These are phyloP conservation scores for Globisporangium ultimum DNA, from an alignment of 352 stramenopile genomes.

Conservation along the genomic window DNA sequence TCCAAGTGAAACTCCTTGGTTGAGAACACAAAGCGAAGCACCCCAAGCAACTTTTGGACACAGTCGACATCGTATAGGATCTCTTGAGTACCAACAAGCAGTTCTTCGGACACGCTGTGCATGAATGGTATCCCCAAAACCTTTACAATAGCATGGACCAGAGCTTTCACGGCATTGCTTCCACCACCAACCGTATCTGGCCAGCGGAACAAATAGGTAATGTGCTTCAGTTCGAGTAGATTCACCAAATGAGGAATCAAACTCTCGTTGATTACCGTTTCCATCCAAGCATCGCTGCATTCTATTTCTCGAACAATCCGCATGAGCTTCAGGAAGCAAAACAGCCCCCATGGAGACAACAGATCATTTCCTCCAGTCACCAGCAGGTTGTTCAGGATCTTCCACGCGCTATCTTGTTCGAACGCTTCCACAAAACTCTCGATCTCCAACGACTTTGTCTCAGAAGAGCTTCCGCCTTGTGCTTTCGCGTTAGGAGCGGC, in stretches of 20 bases:
- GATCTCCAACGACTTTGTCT: slow-evolving; percentile 19
- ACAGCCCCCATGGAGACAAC: slow-evolving; percentile 79
- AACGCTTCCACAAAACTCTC: slow-evolving; percentile 45
- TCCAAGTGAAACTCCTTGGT: slow-evolving; percentile 52
- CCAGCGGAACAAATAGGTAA: slow-evolving; percentile 67
- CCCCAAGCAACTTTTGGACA: slow-evolving; percentile 57
- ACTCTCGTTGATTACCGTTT: slow-evolving; percentile 50
- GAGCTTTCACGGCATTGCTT: slow-evolving; percentile 72
- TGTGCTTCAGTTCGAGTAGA: slow-evolving; percentile 53
- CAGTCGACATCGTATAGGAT: slow-evolving; percentile 69
- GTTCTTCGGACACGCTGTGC: slow-evolving; percentile 56
- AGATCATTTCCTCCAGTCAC: slow-evolving; percentile 47
- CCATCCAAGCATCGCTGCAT: slow-evolving; percentile 33
- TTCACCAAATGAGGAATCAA: slow-evolving; percentile 58
- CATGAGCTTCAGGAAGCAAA: slow-evolving; percentile 82
- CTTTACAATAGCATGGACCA: slow-evolving; percentile 84
- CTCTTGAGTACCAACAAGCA: slow-evolving; percentile 65
- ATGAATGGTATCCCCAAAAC: slow-evolving; percentile 80
- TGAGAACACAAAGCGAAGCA: slow-evolving; percentile 63
- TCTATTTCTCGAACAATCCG: slow-evolving; percentile 70
- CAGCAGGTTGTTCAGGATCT: slow-evolving; percentile 45
- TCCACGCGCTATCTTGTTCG: slow-evolving; percentile 41
- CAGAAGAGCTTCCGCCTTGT: not conserved
- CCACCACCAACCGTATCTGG: slow-evolving; percentile 77
- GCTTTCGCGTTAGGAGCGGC: not conserved